These are phyloP conservation scores for Salvia hispanica DNA, from an alignment of 257 asterid genomes.

Conservation along the genomic window DNA sequence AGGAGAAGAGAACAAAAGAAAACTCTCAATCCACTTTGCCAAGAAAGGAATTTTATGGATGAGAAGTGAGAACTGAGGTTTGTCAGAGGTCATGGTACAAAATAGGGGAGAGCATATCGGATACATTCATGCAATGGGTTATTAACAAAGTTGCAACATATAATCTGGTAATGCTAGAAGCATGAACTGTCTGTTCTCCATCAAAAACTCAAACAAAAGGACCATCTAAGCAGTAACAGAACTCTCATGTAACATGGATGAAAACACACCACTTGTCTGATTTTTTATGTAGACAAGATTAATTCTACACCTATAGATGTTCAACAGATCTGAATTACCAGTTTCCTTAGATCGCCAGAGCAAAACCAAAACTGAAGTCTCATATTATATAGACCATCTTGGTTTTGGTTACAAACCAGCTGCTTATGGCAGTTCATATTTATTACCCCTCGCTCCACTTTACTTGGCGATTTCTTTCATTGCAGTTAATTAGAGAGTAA, in stretches of 20 bases:
- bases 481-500: no score
- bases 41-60: constrained; percentile 16
- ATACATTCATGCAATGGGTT: constrained; percentile 11
- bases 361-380: no score
- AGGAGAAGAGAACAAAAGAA: constrained; percentile 13
- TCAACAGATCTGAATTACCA: no score
- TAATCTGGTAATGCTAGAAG: constrained; percentile 10
- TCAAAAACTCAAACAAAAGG: background rate
- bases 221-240: no score
- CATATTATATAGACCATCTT: no score
- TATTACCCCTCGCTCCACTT: no score
- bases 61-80: constrained; percentile 13
- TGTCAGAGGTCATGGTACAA: background rate
- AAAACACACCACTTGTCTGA: background rate
- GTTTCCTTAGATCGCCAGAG: no score
- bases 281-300: constrained; percentile 6
- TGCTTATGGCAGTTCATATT: no score
- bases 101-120: constrained; percentile 9
- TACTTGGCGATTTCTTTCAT: no score
- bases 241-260: background rate
- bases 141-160: background rate
- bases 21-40: constrained; percentile 17
- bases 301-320: no score
- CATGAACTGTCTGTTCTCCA: background rate
- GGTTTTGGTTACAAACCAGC: no score